A percentile compares a stretch with the other conserved stretches of the same genome.
Evolutionary conservation across 768 basidiomycete species (phyloP).

Genomic region (Fomitopsis pulvina): DNA sequence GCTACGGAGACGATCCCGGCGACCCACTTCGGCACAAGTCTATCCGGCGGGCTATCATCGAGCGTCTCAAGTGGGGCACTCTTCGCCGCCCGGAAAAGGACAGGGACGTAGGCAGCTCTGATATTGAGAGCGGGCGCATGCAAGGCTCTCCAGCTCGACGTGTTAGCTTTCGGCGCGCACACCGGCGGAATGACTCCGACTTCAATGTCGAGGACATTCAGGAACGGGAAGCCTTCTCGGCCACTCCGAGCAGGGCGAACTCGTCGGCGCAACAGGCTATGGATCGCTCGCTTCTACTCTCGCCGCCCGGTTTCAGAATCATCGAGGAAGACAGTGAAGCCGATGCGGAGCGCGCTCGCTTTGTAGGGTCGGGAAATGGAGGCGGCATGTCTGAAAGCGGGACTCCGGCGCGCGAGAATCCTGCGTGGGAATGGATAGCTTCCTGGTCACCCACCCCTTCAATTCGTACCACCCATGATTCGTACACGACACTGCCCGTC

Average conservation of each 20-base stretch:
- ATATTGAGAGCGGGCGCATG: conserved; percentile 1
- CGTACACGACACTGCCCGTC: conserved; percentile 33
- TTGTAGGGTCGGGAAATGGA: not conserved
- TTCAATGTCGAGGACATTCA: conserved; percentile 8
- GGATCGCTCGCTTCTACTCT: conserved; percentile 18
- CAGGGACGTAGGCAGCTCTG: not conserved
- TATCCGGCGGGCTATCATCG: conserved; percentile 45
- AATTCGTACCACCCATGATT: conserved; percentile 23
- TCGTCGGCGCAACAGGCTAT: conserved; percentile 10
- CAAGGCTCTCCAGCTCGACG: not conserved
- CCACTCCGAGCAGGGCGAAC: conserved; percentile 9
- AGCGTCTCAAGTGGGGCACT: conserved; percentile 27
- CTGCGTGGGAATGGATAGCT: conserved; percentile 11
- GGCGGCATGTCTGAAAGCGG: not conserved
- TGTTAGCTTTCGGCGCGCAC: conserved; percentile 4
- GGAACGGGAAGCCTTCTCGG: not conserved
- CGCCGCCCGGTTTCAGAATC: conserved; percentile 38
- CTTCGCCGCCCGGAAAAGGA: conserved; percentile 21
- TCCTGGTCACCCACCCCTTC: conserved; percentile 17
- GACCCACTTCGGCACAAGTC: conserved; percentile 43
- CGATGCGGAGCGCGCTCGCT: conserved; percentile 10
- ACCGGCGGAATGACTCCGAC: conserved; percentile 13
- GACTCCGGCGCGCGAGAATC: conserved; percentile 9
- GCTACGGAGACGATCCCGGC: conserved; percentile 30
- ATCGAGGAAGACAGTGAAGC: conserved; percentile 29